A percentile compares a stretch with the other conserved stretches of the same genome.
These are phyloP conservation scores for Cicer cuneatum DNA, from an alignment of 306 rosid species.

Conservation along the genomic window DNA sequence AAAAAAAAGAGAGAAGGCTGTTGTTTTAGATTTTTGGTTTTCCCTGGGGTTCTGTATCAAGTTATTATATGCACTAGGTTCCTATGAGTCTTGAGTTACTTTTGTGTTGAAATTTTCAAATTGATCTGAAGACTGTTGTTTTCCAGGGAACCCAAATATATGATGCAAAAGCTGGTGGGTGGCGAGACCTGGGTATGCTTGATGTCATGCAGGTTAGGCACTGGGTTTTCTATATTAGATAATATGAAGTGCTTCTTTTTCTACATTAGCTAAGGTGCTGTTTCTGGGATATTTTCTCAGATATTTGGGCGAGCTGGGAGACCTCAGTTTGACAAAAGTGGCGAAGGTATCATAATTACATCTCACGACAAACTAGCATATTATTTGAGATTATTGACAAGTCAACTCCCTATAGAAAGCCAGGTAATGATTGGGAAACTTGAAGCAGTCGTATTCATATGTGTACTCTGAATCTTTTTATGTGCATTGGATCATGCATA, in stretches of 20 bases:
- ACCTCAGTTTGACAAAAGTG: constrained; percentile 98
- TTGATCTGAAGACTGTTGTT: constrained; percentile 38
- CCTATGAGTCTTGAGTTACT: constrained; percentile 30
- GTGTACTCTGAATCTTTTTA: constrained; percentile 27
- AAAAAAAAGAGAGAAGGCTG: not conserved
- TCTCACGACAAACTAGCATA: constrained; percentile 91
- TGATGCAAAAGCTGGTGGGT: constrained; percentile 99
- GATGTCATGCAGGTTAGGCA: constrained; percentile 94
- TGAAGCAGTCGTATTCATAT: constrained; percentile 23
- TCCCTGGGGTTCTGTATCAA: not conserved
- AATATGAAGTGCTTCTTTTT: constrained; percentile 32
- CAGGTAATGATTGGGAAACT: constrained; percentile 66
- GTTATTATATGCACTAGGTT: constrained; percentile 22
- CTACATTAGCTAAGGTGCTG: constrained; percentile 7
- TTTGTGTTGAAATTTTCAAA: constrained; percentile 26
- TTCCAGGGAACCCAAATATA: constrained; percentile 92
- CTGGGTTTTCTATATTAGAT: constrained; percentile 33
- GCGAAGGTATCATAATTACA: constrained; percentile 97
- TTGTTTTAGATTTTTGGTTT: constrained; percentile 30
- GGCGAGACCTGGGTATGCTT: constrained; percentile 98
- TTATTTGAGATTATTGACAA: constrained; percentile 85
- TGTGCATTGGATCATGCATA: constrained; percentile 19
- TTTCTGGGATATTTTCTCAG: constrained; percentile 53
- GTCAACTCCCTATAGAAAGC: constrained; percentile 97
- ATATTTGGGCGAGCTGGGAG: constrained; percentile 99